These are phyloP conservation scores for Xanthoceras sorbifolium DNA, from an alignment of 345 rosid species.

Conservation along the genomic window DNA sequence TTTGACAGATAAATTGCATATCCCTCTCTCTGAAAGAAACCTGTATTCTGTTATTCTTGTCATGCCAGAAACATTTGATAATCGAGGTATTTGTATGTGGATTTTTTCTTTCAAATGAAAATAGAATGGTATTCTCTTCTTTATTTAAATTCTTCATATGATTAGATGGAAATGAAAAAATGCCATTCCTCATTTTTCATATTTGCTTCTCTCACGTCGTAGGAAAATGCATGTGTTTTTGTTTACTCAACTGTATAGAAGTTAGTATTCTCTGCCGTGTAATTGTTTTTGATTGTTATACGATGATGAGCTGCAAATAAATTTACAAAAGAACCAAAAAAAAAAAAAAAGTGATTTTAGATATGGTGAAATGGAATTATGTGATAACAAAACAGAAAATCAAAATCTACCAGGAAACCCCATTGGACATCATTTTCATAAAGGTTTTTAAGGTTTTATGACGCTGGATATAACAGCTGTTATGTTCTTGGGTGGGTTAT, in stretches of 20 bases:
- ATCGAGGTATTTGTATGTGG: conserved; percentile 56
- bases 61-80: conserved; percentile 81
- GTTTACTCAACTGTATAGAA: neutral
- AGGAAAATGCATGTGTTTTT: neutral
- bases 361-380: neutral
- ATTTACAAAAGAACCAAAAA: conserved; percentile 5
- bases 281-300: neutral
- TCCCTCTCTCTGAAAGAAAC: conserved; percentile 65
- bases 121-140: neutral
- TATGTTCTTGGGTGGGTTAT: neutral
- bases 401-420: neutral
- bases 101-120: neutral
- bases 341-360: neutral
- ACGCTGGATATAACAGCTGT: neutral
- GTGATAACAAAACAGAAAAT: neutral
- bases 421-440: neutral
- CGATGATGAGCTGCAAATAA: neutral
- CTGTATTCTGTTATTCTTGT: conserved; percentile 79
- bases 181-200: neutral
- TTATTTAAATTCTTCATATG: neutral
- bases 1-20: conserved; percentile 64
- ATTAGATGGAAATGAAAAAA: neutral
- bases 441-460: neutral
- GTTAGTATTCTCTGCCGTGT: neutral
- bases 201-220: neutral